Evolutionary conservation across 306 rosid genomes (phyloP).

Genomic region (Urtica urens): DNA sequence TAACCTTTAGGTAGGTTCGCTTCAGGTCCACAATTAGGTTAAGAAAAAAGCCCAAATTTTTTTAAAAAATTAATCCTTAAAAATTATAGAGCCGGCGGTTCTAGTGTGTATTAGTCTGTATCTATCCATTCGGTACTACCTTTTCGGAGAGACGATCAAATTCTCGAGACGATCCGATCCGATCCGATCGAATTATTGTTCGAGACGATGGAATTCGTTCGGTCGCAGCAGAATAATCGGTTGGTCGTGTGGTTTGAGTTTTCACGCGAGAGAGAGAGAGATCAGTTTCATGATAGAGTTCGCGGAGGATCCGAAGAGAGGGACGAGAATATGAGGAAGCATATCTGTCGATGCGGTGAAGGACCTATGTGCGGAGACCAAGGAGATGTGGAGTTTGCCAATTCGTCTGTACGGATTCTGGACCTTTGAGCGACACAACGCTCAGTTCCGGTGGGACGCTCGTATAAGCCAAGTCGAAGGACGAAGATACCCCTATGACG

Average conservation of each 20-base stretch:
- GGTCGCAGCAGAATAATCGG: background rate
- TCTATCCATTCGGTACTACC: no score
- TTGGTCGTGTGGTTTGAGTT: background rate
- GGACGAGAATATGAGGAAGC: constrained; percentile 71
- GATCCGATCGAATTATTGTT: no score
- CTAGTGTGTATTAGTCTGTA: no score
- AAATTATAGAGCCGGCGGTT: no score
- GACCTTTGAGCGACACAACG: constrained; percentile 93
- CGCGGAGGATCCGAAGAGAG: constrained; percentile 72
- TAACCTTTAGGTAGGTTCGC: no score
- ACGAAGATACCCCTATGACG: constrained; percentile 88
- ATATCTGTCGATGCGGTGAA: constrained; percentile 44
- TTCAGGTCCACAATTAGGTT: no score
- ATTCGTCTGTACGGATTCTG: constrained; percentile 88
- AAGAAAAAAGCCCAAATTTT: no score
- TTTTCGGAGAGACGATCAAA: no score
- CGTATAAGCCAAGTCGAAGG: constrained; percentile 83
- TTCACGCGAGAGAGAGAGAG: constrained; percentile 13
- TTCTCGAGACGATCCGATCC: no score
- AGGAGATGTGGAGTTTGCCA: constrained; percentile 86
- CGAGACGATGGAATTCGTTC: no score
- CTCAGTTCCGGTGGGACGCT: constrained; percentile 84
- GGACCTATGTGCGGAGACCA: constrained; percentile 62
- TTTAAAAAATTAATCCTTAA: no score
- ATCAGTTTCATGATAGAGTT: constrained; percentile 89